Base-by-base conservation (phyloP, 495 filamentous ascomycete genomes). In the Aspergillus funiculosus region DNA sequence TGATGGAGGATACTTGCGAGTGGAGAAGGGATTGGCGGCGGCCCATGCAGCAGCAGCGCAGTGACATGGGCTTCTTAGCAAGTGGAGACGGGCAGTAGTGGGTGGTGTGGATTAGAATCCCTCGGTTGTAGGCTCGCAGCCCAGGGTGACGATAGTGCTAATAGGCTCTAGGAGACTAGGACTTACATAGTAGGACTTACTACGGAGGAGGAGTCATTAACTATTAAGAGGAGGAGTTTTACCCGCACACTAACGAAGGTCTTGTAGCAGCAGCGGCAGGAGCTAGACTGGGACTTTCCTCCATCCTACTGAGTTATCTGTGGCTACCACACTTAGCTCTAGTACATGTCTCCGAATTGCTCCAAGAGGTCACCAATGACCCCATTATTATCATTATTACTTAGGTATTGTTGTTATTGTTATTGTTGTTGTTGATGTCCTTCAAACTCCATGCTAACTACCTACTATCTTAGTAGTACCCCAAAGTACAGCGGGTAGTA, bases 1-100 rank as follows among this genome's bases (percentile, higher is more conserved):
- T 55, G 51, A 58, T 49, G 56, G 61, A 50, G 47, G 52, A 59
- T 40, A 46, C 27, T n/a, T 40, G 46, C 39, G 39, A 36, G 57
- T 57, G 54, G 52, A 53, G 54, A 57, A 57, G 47, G 58, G 52
- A 61, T 61, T 61, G 54, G 54, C 58, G 47, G 58, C 54, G 58
- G 57, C 42, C 53, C 51, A 56, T 60, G 58, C 58, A 58, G 50
- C 52, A 51, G 48, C 40, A 50, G 44, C 47, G 51, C 46, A 56
- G 47, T 51, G 50, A 54, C 50, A 56, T 54, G 50, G 57, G 14
- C 50, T n/a, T n/a, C n/a, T n/a, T 51, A 53, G 35, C 9, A 24
- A 48, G 51, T 54, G 56, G 56, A 32, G 44, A 46, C 41, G 22
- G 24, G 13, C 26, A 27, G n/a, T n/a, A 39, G 50, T 53, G 50